Evolutionary conservation across 352 stramenopile genomes (phyloP).

Genomic region (Globisporangium cystogenes): DNA sequence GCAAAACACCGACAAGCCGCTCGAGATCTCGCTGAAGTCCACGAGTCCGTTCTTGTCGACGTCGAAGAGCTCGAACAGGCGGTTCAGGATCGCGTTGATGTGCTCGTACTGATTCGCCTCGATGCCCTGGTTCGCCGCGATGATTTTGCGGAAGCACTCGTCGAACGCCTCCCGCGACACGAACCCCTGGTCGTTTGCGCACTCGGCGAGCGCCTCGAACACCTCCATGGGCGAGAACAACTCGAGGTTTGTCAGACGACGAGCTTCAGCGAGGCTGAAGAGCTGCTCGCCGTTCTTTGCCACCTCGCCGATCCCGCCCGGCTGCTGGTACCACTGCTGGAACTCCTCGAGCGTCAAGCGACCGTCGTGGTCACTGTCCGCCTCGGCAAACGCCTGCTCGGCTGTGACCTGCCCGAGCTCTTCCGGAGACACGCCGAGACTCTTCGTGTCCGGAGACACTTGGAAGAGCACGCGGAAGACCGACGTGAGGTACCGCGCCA

Average conservation of each 20-base stretch:
- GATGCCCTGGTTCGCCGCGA: conserved; percentile 42
- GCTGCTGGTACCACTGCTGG: conserved; percentile 78
- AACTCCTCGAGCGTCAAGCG: conserved; percentile 83
- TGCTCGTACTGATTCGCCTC: conserved; percentile 49
- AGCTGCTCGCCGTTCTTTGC: conserved; percentile 77
- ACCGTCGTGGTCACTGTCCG: conserved; percentile 65
- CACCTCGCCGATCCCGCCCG: conserved; percentile 63
- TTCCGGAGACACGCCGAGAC: conserved; percentile 58
- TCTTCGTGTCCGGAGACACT: conserved; percentile 60
- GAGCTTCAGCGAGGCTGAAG: conserved; percentile 66
- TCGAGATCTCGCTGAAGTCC: conserved; percentile 85
- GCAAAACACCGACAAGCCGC: conserved; percentile 80
- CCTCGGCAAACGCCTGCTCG: conserved; percentile 70
- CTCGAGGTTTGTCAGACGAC: conserved; percentile 72
- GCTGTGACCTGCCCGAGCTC: conserved; percentile 77
- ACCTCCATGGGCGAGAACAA: conserved; percentile 71
- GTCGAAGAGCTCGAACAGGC: conserved; percentile 81
- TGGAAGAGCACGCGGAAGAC: conserved; percentile 86
- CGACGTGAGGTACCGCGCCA: conserved; percentile 84
- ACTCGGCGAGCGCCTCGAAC: conserved; percentile 68
- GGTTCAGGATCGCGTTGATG: conserved; percentile 70
- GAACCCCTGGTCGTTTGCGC: conserved; percentile 61
- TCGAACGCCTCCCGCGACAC: conserved; percentile 73
- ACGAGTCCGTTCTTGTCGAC: conserved; percentile 81
- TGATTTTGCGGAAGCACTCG: conserved; percentile 72